phyloP scores from a whole-genome alignment of 257 asterid species.

The Plantago ovata region DNA sequence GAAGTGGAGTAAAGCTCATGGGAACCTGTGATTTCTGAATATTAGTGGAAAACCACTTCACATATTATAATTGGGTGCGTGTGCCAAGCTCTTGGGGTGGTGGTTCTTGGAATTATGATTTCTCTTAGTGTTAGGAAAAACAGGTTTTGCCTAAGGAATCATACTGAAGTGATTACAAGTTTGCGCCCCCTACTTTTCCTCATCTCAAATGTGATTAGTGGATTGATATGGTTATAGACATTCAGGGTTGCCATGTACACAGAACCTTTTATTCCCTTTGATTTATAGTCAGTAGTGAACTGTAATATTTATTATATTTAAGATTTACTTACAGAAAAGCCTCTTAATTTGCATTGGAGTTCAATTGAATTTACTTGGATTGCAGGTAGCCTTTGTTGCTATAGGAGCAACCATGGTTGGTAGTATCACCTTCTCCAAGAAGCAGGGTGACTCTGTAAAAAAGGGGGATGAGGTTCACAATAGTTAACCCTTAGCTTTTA shows the following conservation, averaged over 20 bases:
- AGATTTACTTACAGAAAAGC: slow-evolving; percentile 1
- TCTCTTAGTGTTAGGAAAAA: no score
- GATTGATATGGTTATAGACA: no score
- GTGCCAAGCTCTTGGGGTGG: no score
- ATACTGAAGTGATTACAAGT: no score
- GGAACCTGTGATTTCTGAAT: no score
- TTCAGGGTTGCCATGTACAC: neutral
- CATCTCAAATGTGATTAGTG: neutral
- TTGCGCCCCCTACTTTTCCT: neutral
- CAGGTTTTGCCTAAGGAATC: no score
- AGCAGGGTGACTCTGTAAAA: slow-evolving; percentile 58
- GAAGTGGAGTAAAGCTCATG: no score
- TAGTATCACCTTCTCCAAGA: slow-evolving; percentile 72
- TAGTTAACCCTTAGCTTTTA: neutral
- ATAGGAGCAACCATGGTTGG: slow-evolving; percentile 99
- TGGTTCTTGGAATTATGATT: no score
- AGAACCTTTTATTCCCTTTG: slow-evolving; percentile 3
- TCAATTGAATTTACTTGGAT: slow-evolving; percentile 9
- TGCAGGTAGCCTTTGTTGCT: slow-evolving; percentile 97
- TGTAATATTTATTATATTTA: neutral
- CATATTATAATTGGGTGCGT: no score
- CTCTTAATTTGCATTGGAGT: neutral
- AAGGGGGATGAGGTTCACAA: slow-evolving; percentile 89
- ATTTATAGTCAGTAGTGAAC: slow-evolving; percentile 4
- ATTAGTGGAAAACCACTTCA: no score